A percentile compares a stretch with the other conserved stretches of the same genome.
phyloP scores from a whole-genome alignment of 169 alveolate genomes.

The Plasmodium malariae region DNA sequence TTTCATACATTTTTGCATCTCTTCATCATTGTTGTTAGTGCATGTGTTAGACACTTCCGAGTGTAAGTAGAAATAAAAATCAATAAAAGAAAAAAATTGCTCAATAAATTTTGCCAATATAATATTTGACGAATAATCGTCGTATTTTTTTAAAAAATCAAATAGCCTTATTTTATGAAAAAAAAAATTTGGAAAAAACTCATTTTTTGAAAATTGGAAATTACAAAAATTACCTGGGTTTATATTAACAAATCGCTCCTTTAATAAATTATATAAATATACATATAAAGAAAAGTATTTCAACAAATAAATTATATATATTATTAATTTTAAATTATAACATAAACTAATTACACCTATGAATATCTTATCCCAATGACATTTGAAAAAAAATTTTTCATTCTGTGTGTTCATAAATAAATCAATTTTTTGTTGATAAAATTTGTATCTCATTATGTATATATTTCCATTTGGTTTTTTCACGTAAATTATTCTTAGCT shows the following conservation, averaged over 20 bases:
- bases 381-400: conserved; percentile 41
- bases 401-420: conserved; percentile 30
- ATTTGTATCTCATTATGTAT: conserved; percentile 29
- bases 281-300: conserved; percentile 37
- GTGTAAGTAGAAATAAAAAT: conserved; percentile 43
- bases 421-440: conserved; percentile 62
- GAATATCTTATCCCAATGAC: conserved; percentile 49
- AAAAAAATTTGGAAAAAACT: conserved; percentile 13
- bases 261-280: conserved; percentile 33
- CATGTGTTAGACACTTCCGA: neutral
- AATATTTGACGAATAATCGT: conserved; percentile 44
- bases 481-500: conserved; percentile 18
- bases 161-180: conserved; percentile 34
- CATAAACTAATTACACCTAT: conserved; percentile 28
- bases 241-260: conserved; percentile 17
- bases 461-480: conserved; percentile 19
- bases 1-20: neutral
- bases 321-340: conserved; percentile 49
- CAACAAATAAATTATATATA: conserved; percentile 53
- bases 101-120: conserved; percentile 37
- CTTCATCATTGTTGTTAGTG: neutral
- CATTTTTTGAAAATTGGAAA: neutral
- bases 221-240: conserved; percentile 9
- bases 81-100: conserved; percentile 27
- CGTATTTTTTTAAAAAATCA: conserved; percentile 49